Evolutionary conservation across 2,329 filamentous ascomycete genomes (phyloP).

Genomic region (Xylariomycetidae sp.): DNA sequence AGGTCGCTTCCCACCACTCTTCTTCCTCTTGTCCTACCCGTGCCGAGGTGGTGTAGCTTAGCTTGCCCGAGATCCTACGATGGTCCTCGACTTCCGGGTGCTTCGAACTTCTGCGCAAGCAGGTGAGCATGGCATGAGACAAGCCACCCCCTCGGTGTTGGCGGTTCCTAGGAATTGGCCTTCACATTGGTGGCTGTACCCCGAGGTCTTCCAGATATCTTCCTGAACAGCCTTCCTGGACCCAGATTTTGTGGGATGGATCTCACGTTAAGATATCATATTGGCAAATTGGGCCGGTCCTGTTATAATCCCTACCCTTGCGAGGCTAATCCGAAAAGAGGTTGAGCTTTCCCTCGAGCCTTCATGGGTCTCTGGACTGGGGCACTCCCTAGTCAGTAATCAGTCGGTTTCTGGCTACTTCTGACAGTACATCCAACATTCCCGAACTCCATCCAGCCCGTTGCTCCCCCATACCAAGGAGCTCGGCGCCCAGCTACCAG

Average conservation of each 20-base stretch:
- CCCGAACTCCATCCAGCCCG: slow-evolving; percentile 20
- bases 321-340: slow-evolving; percentile 25
- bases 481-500: slow-evolving; percentile 25
- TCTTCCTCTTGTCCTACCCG: too few species aligned
- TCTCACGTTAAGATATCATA: too few species aligned
- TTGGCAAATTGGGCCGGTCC: slow-evolving; percentile 25
- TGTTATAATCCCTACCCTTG: slow-evolving; percentile 25
- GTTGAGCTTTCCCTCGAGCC: too few species aligned
- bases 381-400: slow-evolving; percentile 25
- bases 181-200: slow-evolving; percentile 10
- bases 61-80: too few species aligned
- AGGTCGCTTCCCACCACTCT: too few species aligned
- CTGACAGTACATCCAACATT: slow-evolving; percentile 20
- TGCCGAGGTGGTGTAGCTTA: too few species aligned
- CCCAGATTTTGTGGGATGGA: slow-evolving; percentile 13
- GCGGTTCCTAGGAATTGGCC: slow-evolving; percentile 5
- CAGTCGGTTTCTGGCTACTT: slow-evolving; percentile 24
- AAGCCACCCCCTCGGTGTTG: slow-evolving; percentile 31
- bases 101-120: too few species aligned
- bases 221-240: slow-evolving; percentile 9
- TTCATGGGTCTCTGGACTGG: slow-evolving; percentile 23
- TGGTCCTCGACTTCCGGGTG: too few species aligned
- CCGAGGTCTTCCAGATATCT: slow-evolving; percentile 12
- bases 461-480: slow-evolving; percentile 26
- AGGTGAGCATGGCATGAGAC: slow-evolving; percentile 27